phyloP scores from a whole-genome alignment of 495 filamentous ascomycete genomes.

The Pseudoneurospora amorphoporcata region DNA sequence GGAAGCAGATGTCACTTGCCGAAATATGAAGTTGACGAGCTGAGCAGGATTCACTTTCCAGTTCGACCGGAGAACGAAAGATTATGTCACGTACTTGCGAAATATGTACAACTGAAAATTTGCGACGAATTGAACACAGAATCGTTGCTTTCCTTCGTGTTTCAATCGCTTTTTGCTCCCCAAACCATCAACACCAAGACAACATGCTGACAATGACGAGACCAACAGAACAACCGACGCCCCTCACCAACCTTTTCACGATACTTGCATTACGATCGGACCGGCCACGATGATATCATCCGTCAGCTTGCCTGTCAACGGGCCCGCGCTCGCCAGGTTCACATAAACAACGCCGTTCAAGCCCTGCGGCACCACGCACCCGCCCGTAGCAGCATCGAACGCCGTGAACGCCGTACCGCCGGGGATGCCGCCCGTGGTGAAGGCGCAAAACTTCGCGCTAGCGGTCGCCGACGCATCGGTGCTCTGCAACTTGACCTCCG shows the following conservation, averaged over 20 bases:
- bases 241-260: constrained; percentile 20
- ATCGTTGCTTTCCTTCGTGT: background rate
- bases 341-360: constrained; percentile 47
- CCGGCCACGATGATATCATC: constrained; percentile 45
- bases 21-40: background rate
- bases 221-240: background rate
- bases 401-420: constrained; percentile 43
- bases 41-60: background rate
- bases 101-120: background rate
- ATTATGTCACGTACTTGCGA: background rate
- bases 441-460: constrained; percentile 42
- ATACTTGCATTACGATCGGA: constrained; percentile 39
- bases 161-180: background rate
- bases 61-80: background rate
- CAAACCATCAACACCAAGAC: background rate
- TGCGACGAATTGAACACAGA: background rate
- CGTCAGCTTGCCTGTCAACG: constrained; percentile 31
- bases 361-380: constrained; percentile 38
- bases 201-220: background rate
- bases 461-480: constrained; percentile 23
- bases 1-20: background rate
- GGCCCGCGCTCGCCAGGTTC: constrained; percentile 36
- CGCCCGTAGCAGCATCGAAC: constrained; percentile 33
- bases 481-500: constrained; percentile 30
- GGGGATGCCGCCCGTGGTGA: constrained; percentile 41